These are phyloP conservation scores for Didymella exigua DNA, from an alignment of 2,329 filamentous ascomycete species.

Conservation along the genomic window DNA sequence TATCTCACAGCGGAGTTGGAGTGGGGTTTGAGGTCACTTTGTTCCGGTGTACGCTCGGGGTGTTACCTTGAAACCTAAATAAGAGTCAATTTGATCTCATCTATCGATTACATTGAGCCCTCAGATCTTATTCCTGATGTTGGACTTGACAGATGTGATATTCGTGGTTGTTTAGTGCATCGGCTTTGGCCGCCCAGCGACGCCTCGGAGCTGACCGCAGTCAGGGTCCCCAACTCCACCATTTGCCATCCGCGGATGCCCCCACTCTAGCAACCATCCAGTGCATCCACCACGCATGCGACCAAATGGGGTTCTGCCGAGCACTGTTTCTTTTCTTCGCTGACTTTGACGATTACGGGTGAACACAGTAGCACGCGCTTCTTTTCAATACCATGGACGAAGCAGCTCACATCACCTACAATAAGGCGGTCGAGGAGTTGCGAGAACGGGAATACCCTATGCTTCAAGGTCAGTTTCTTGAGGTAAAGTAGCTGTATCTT, in stretches of 20 bases:
- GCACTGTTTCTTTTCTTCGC: conserved; percentile 8
- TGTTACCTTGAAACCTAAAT: too few species aligned
- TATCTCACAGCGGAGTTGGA: too few species aligned
- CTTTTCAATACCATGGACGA: conserved; percentile 33
- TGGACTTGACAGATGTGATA: neutral
- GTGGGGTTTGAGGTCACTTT: too few species aligned
- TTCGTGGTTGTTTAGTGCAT: conserved; percentile 5
- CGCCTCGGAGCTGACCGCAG: conserved; percentile 16
- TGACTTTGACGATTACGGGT: conserved; percentile 33
- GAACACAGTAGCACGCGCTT: conserved; percentile 3
- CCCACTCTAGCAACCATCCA: conserved; percentile 43
- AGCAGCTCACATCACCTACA: conserved; percentile 54
- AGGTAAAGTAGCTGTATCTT: neutral
- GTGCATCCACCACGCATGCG: conserved; percentile 26
- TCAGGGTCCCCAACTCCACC: conserved; percentile 24
- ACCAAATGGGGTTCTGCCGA: conserved; percentile 34
- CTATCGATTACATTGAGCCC: too few species aligned
- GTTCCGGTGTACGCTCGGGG: too few species aligned
- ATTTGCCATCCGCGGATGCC: conserved; percentile 38
- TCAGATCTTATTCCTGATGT: too few species aligned
- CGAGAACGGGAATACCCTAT: conserved; percentile 70
- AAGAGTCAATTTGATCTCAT: too few species aligned
- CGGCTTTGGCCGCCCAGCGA: conserved; percentile 18
- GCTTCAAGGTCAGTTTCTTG: conserved; percentile 62
- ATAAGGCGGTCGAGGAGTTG: conserved; percentile 63